phyloP scores from a whole-genome alignment of 371 early-diverging fungal species.

The Lichtheimia corymbifera region DNA sequence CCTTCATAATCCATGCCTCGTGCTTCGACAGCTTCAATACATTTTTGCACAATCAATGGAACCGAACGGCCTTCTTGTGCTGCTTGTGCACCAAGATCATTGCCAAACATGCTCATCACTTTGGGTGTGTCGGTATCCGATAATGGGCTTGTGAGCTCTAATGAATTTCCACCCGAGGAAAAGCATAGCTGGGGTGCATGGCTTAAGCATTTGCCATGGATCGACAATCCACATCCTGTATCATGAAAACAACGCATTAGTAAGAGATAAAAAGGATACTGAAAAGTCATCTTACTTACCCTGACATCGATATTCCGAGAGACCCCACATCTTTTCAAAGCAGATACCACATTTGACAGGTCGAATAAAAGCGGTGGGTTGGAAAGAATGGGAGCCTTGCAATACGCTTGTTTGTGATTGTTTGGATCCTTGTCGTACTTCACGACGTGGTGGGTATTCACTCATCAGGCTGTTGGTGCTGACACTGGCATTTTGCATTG shows the following conservation, averaged over 20 bases:
- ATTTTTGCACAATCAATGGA: conserved; percentile 76
- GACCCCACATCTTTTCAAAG: conserved; percentile 86
- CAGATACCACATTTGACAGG: conserved; percentile 83
- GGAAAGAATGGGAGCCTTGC: conserved; percentile 56
- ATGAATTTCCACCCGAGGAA: conserved; percentile 11
- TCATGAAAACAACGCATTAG: not conserved
- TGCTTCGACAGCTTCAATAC: conserved; percentile 80
- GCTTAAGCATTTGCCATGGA: conserved; percentile 53
- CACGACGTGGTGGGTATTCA: not conserved
- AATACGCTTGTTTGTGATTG: conserved; percentile 20
- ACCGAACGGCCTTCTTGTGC: conserved; percentile 38
- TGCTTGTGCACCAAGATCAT: conserved; percentile 26
- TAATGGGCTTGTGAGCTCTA: conserved; percentile 16
- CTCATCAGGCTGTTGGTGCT: conserved; percentile 16
- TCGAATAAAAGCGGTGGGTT: conserved; percentile 61
- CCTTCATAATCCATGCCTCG: conserved; percentile 84
- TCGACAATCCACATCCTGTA: conserved; percentile 57
- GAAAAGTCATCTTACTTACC: not conserved
- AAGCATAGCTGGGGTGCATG: conserved; percentile 38
- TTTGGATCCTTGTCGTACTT: conserved; percentile 9
- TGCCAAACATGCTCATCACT: conserved; percentile 34
- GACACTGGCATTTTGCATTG: conserved; percentile 1
- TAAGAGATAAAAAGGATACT: not conserved
- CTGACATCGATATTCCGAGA: conserved; percentile 76
- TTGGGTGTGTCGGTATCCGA: conserved; percentile 6